A percentile compares a stretch with the other conserved stretches of the same genome.
Conservation (phyloP, 139 green algal species). For the Medakamo hakoo region DNA sequence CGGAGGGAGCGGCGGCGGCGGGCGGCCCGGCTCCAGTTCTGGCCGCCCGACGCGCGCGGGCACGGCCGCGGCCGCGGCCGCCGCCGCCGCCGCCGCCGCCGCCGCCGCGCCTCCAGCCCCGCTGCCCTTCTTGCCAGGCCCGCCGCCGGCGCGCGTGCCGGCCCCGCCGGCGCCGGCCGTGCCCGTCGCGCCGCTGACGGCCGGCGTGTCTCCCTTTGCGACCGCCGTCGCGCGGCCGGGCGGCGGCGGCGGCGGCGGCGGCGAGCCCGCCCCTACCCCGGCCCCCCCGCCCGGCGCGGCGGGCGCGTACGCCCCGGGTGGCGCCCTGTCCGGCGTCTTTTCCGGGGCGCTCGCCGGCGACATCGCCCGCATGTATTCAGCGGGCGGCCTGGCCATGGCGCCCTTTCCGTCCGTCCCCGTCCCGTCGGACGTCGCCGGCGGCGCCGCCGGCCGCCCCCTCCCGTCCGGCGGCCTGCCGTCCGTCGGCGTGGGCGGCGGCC, state of each 20-base stretch:
- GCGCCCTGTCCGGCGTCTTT: background rate
- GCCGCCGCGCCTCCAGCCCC: background rate
- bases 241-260: background rate
- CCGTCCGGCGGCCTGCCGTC: background rate
- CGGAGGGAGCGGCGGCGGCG: background rate
- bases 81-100: background rate
- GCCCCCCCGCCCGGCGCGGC: no score
- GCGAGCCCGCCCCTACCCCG: background rate
- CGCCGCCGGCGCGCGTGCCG: background rate
- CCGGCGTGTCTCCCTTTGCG: conserved; percentile 1
- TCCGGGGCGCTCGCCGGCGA: background rate
- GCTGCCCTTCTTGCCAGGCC: background rate
- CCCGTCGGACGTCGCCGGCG: background rate
- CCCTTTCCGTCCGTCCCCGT: background rate
- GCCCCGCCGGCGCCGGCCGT: background rate
- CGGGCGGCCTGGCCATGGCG: no score
- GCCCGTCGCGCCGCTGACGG: background rate
- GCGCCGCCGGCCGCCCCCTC: background rate
- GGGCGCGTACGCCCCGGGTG: conserved; percentile 1
- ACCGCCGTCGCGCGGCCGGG: background rate
- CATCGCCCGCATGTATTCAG: background rate
- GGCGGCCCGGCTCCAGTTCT: background rate
- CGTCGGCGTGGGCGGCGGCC: no score
- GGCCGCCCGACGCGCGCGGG: no score
- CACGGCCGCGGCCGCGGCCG: background rate